Conservation (phyloP, 2,329 filamentous ascomycete genomes). For the Botrytis galanthina region DNA sequence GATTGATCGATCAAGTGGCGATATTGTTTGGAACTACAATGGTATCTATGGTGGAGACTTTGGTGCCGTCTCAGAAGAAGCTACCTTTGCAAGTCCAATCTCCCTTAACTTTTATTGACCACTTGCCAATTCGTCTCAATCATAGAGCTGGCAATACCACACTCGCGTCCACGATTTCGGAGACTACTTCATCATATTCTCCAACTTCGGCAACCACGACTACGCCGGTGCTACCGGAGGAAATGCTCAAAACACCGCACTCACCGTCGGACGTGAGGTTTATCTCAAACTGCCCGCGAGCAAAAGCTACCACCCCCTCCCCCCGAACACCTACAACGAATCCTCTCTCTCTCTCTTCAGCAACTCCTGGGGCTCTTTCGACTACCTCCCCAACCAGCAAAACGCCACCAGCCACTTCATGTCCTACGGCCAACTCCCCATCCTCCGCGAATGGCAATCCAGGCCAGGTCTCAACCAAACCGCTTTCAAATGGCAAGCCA, state of each 20-base stretch:
- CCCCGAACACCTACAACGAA: neutral
- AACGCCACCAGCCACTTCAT: neutral
- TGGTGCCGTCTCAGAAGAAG: neutral
- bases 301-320: no score
- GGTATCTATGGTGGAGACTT: neutral
- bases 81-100: neutral
- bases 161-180: neutral
- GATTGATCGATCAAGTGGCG: neutral
- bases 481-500: neutral
- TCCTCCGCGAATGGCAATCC: neutral
- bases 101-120: neutral
- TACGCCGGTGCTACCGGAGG: neutral
- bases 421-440: neutral
- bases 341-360: neutral
- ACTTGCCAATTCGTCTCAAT: neutral
- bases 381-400: neutral
- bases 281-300: neutral
- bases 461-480: neutral
- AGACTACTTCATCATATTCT: neutral
- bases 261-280: neutral
- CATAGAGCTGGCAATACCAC: neutral
- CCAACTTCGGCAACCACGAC: neutral
- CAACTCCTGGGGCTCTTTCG: neutral
- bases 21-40: neutral
- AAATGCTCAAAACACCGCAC: neutral